Base-by-base conservation (phyloP, 2,329 filamentous ascomycete species). In the Moelleriella libera region DNA sequence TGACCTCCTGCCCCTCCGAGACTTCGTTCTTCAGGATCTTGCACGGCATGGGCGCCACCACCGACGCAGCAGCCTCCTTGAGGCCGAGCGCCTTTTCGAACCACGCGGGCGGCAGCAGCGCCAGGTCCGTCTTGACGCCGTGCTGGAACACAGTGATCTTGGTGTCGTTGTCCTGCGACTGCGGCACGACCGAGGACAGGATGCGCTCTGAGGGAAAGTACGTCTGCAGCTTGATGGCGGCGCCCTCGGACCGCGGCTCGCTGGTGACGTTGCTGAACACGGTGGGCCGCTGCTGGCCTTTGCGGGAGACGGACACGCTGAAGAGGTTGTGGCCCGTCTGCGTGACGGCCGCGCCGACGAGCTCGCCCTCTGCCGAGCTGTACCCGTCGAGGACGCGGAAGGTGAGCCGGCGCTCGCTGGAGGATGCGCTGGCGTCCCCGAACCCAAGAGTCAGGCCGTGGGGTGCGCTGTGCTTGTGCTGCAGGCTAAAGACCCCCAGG, bases 1-100 rank as follows among this genome's bases (percentile, higher is more conserved):
- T 80, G 12, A 98, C 92, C 44, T 66, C 67, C 53, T 94, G 80
- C 0, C 92, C 92, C 55, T 88, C 88, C 30, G 74, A 68, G 0
- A 96, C 88, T 63, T 95, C 86, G 44, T 96, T 92, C 54, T 87
- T 80, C 51, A 98, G 68, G 30, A 98, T 83, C 68, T 97, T 97
- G 68, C 92, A 97, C 2, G 92, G 92, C 92, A 98, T 98, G 0
- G 92, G 92, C 28, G 92, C 88, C 29, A 86, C 74, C 1, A 97
- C 88, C 47, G 84, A 92, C 50, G 90, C 89, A 6, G 81, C 74
- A 0, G 76, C 75, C 58, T 94, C 87, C 62, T 87, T 89, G 52
- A 85, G 68, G 0, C 90, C 89, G 6, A 96, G 71, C 0, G 88
- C 88, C 65, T 94, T 90, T 56, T 88, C 85, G 49, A 85, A 83